A percentile compares a stretch with the other conserved stretches of the same genome.
Conservation (phyloP, 2,329 filamentous ascomycete species). For the Calonectria fujianensis region DNA sequence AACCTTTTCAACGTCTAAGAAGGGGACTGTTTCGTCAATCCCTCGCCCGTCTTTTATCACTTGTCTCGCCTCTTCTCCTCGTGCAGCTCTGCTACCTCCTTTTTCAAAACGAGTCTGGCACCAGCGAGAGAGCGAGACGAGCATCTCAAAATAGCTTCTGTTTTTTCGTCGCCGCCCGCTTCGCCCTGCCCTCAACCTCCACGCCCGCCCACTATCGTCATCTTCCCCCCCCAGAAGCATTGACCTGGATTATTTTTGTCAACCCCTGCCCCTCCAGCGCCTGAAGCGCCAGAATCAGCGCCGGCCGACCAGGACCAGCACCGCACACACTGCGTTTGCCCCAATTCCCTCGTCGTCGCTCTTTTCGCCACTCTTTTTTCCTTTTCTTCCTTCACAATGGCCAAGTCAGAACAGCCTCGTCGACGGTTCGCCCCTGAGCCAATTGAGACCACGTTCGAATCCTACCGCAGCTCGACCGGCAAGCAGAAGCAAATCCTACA, state of each 20-base stretch:
- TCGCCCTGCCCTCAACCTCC: constrained; percentile 3
- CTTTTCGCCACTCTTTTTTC: constrained; percentile 55
- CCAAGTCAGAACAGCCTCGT: constrained; percentile 64
- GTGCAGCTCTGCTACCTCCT: constrained; percentile 16
- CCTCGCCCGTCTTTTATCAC: constrained; percentile 19
- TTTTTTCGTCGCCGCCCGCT: not conserved
- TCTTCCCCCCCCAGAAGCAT: constrained; percentile 18
- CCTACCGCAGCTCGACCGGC: constrained; percentile 67
- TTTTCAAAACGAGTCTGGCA: constrained; percentile 17
- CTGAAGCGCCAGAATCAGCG: constrained; percentile 36
- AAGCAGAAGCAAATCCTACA: constrained; percentile 47
- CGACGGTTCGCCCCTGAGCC: constrained; percentile 81
- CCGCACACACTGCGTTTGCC: constrained; percentile 27
- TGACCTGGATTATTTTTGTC: constrained; percentile 47
- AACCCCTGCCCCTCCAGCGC: constrained; percentile 51
- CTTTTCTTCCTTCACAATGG: constrained; percentile 62
- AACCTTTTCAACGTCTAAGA: constrained; percentile 40
- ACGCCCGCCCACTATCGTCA: constrained; percentile 22
- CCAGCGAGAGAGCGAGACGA: constrained; percentile 20
- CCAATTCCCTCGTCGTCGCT: constrained; percentile 31
- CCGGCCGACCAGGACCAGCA: constrained; percentile 38
- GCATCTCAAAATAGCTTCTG: not conserved
- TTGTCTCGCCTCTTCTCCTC: constrained; percentile 16
- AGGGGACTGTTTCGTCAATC: constrained; percentile 29
- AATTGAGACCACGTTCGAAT: constrained; percentile 82